phyloP scores from a whole-genome alignment of 768 basidiomycete species.

The Lactarius psammicola region DNA sequence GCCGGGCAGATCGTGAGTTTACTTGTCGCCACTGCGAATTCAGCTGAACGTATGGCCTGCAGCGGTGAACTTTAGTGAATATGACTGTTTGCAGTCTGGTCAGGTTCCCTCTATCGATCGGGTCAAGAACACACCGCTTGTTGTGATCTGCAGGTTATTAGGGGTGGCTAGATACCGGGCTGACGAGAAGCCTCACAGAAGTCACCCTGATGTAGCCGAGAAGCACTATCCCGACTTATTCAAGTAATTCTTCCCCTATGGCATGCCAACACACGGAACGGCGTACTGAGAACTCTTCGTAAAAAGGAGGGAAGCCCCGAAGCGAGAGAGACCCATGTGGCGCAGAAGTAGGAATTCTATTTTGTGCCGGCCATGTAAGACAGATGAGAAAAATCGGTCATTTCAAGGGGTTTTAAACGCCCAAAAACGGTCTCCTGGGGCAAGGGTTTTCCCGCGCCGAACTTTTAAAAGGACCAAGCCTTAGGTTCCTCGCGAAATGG shows the following conservation, averaged over 20 bases:
- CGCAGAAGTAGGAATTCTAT: too few relatives aligned
- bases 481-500: too few relatives aligned
- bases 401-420: too few relatives aligned
- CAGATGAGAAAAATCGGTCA: too few relatives aligned
- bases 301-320: slow-evolving; percentile 13
- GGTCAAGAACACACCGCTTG: slow-evolving; percentile 59
- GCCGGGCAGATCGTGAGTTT: slow-evolving; percentile 60
- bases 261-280: slow-evolving; percentile 48
- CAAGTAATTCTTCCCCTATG: slow-evolving; percentile 65
- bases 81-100: slow-evolving; percentile 65
- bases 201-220: slow-evolving; percentile 80
- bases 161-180: background rate
- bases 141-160: background rate
- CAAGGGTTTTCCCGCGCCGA: too few relatives aligned
- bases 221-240: slow-evolving; percentile 75
- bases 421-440: too few relatives aligned
- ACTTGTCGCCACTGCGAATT: background rate
- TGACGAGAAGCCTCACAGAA: slow-evolving; percentile 45
- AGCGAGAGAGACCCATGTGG: background rate
- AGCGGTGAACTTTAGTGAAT: slow-evolving; percentile 85
- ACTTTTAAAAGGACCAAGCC: too few relatives aligned
- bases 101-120: slow-evolving; percentile 72
- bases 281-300: slow-evolving; percentile 40
- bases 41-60: background rate
- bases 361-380: too few relatives aligned